These are phyloP conservation scores for Eucalyptus cloeziana DNA, from an alignment of 345 rosid genomes.

Conservation along the genomic window DNA sequence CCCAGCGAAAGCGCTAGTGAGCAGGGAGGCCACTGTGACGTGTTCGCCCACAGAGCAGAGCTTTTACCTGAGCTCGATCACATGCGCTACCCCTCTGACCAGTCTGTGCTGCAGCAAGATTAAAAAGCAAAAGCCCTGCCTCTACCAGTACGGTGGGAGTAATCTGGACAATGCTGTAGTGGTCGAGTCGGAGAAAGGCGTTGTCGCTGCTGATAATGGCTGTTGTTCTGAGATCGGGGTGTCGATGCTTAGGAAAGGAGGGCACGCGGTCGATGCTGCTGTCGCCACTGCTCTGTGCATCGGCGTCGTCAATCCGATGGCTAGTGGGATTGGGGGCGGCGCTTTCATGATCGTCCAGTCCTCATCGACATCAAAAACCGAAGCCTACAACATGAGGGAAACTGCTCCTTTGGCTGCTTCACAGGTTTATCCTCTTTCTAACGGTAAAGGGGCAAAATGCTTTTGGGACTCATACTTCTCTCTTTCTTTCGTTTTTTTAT, in stretches of 20 bases:
- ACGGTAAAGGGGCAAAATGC: no score
- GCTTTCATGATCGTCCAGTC: constrained; percentile 81
- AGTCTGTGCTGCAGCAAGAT: no score
- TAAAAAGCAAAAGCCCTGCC: no score
- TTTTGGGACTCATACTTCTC: no score
- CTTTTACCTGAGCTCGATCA: no score
- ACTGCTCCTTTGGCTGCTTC: constrained; percentile 87
- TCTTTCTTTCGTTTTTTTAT: no score
- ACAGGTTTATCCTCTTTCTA: constrained; percentile 24
- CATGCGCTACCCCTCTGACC: no score
- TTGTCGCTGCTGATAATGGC: constrained; percentile 87
- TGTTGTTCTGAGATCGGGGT: constrained; percentile 85
- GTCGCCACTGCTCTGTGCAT: constrained; percentile 72
- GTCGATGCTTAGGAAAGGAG: constrained; percentile 58
- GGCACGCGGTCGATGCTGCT: constrained; percentile 91
- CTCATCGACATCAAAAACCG: constrained; percentile 24
- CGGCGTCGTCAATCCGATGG: constrained; percentile 83
- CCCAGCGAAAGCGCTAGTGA: no score
- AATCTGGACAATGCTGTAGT: constrained; percentile 9
- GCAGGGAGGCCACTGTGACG: no score
- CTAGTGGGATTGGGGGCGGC: constrained; percentile 96
- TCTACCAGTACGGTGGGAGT: neutral
- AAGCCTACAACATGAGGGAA: constrained; percentile 89
- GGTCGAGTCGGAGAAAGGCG: constrained; percentile 67
- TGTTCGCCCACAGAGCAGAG: no score